A percentile compares a stretch with the other conserved stretches of the same genome.
phyloP scores from a whole-genome alignment of 2,329 filamentous ascomycete species.

The Trichoderma hamatum region DNA sequence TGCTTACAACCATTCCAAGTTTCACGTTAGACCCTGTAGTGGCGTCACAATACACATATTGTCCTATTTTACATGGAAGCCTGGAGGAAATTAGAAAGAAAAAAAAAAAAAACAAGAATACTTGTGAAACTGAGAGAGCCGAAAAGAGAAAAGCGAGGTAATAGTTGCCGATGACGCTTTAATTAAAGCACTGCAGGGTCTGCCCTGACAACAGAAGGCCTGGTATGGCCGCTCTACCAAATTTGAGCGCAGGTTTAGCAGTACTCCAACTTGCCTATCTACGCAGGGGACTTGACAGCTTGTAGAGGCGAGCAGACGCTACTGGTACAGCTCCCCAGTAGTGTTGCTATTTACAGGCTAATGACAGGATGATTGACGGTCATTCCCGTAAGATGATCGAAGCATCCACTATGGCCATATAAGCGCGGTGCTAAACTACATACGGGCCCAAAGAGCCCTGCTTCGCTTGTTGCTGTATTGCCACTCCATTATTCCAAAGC shows the following conservation, averaged over 20 bases:
- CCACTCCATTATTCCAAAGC: background rate
- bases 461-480: background rate
- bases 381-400: conserved; percentile 17
- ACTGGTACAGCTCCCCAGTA: background rate
- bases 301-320: background rate
- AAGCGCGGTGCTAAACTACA: background rate
- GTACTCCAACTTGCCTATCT: background rate
- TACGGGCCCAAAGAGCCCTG: background rate
- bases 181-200: background rate
- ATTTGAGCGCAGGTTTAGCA: background rate
- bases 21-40: conserved; percentile 2
- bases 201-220: background rate
- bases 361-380: conserved; percentile 11
- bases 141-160: background rate
- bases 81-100: background rate
- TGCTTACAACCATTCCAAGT: conserved; percentile 10
- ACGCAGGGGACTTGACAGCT: background rate
- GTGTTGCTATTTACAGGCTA: background rate
- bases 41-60: conserved; percentile 6
- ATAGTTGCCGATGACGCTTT: background rate
- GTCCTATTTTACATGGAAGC: background rate
- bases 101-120: conserved; percentile 1
- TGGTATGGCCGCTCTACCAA: background rate
- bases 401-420: background rate
- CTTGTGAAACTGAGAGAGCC: background rate